phyloP scores from a whole-genome alignment of 805 yeast species.

The Ogataea philodendri region DNA sequence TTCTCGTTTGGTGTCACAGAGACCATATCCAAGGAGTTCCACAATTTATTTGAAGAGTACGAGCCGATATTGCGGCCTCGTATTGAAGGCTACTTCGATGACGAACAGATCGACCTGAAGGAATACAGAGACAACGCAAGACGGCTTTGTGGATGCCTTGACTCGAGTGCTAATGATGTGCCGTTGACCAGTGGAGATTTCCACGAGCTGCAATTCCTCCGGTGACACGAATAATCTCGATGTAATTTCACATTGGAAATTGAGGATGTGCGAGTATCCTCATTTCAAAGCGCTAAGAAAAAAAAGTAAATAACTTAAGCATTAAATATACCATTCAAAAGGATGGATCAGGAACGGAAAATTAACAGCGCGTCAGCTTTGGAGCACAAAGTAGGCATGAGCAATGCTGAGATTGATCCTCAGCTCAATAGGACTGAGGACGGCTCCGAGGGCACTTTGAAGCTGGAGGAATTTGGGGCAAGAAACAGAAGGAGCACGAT shows the following conservation, averaged over 20 bases:
- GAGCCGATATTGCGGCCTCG: neutral
- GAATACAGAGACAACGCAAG: neutral
- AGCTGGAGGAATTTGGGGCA: too few species aligned
- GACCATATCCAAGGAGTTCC: neutral
- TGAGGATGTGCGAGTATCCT: conserved; percentile 7
- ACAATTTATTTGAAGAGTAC: neutral
- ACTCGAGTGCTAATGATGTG: too few species aligned
- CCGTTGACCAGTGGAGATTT: too few species aligned
- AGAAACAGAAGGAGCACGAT: conserved; percentile 20
- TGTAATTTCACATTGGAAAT: neutral
- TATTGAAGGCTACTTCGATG: neutral
- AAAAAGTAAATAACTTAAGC: neutral
- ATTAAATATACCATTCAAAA: neutral
- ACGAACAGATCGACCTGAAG: neutral
- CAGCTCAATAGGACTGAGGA: too few species aligned
- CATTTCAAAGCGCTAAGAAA: conserved; percentile 11
- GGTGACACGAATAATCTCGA: too few species aligned
- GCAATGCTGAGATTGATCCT: too few species aligned
- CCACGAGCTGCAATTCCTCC: neutral
- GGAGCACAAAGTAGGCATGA: conserved; percentile 1
- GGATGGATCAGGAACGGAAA: conserved; percentile 5
- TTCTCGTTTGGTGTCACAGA: neutral
- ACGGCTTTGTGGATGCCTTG: neutral
- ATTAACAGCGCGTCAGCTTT: conserved; percentile 15
- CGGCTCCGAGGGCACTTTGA: too few species aligned